phyloP scores from a whole-genome alignment of 2,329 filamentous ascomycete species.

The Penicillium hordei region DNA sequence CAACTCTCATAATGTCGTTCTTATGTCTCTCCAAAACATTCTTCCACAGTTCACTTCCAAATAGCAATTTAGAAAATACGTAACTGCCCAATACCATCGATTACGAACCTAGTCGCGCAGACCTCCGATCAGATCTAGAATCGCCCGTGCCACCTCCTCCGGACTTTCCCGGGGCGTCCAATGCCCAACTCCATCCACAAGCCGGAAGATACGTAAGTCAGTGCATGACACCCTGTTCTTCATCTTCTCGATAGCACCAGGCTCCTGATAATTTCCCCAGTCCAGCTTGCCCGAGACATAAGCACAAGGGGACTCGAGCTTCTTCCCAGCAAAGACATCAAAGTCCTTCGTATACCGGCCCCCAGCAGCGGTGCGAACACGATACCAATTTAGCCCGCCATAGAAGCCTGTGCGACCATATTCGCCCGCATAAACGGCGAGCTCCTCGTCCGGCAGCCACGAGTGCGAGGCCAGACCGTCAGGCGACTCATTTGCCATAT shows the following conservation, averaged over 20 bases:
- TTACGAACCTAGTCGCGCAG: background rate
- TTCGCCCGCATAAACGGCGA: conserved; percentile 61
- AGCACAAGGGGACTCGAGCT: conserved; percentile 60
- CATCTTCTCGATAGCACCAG: conserved; percentile 62
- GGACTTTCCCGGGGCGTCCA: conserved; percentile 70
- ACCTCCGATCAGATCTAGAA: conserved; percentile 14
- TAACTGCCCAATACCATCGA: background rate
- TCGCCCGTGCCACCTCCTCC: conserved; percentile 46
- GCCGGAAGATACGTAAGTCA: conserved; percentile 53
- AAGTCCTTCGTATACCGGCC: conserved; percentile 51
- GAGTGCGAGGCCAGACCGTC: conserved; percentile 37
- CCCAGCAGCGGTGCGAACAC: conserved; percentile 55
- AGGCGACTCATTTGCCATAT: conserved; percentile 53
- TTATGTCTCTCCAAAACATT: background rate
- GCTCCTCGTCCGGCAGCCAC: conserved; percentile 61
- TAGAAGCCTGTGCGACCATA: conserved; percentile 64
- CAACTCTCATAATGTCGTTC: background rate
- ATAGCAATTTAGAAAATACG: background rate
- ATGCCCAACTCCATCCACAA: conserved; percentile 64
- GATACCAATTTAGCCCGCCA: conserved; percentile 67
- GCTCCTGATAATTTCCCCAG: conserved; percentile 69
- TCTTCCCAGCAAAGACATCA: conserved; percentile 59
- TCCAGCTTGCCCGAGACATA: conserved; percentile 65
- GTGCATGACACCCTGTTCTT: conserved; percentile 47
- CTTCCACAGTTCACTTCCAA: background rate